Evolutionary conservation across 805 yeast species (phyloP), one percentile per base, ranked within the genome.

Genomic region (Debaryomyces tyrocola): DNA sequence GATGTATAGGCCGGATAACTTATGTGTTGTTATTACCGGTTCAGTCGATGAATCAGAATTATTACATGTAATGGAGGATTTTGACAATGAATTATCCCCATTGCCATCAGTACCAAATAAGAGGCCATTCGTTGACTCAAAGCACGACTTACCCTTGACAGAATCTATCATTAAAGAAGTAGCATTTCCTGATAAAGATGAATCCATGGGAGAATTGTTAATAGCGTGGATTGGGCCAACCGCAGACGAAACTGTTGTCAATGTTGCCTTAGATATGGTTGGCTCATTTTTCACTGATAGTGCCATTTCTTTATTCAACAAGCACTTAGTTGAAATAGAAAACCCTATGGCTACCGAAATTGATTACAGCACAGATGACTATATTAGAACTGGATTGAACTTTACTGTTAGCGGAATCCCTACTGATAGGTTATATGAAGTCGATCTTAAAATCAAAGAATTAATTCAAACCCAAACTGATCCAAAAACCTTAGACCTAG

Each of bases 161-260:
- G 59, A 76, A 42, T 63, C 69, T 2, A 59, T 74, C 5, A 66
- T 77, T 10, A 74, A 78, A 33, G 74, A 70, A 4, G 78, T 90
- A 20, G 84, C 82, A 48, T 94, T 94, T 58, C 96, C 98, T 2
- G 98, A 94, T 57, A 77, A 81, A 47, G 96, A 90, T 59, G 97
- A 90, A 65, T 74, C 87, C 10, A 79, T 83, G 64, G 96, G 96
- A 33, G 94, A 88, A 56, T 58, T 89, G 1, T 58, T 77, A 14
- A 66, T 94, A 20, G 72, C 87, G 3, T 91, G 96, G 92, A 75
- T 88, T 41, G 97, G 97, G 6, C 96, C 96, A 7, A 68, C 73
- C 11, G 78, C 77, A 33, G 59, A 65, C 8, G 80, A 85, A 36
- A 60, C 72, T 11, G 59, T 82, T 17, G 69, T 69, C 6, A 83